phyloP scores from a whole-genome alignment of 1,284 basidiomycete species.

The Melampsora americana region DNA sequence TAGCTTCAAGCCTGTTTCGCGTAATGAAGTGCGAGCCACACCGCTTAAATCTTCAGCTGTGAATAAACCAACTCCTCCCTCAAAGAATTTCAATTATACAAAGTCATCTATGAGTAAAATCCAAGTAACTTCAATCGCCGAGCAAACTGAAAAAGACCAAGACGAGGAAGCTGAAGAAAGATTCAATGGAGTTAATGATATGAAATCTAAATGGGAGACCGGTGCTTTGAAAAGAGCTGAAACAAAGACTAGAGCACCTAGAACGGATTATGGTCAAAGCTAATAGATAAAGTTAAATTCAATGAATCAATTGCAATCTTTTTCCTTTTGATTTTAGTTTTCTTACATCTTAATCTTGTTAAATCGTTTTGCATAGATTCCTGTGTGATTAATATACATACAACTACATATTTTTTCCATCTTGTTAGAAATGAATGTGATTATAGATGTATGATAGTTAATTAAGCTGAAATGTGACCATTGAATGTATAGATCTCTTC shows the following conservation, averaged over 20 bases:
- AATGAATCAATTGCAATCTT: too few relatives aligned
- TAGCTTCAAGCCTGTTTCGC: constrained; percentile 25
- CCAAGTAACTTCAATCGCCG: not conserved
- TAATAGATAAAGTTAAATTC: not conserved
- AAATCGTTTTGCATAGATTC: too few relatives aligned
- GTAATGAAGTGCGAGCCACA: too few relatives aligned
- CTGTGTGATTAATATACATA: too few relatives aligned
- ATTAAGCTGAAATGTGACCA: too few relatives aligned
- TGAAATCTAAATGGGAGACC: constrained; percentile 40
- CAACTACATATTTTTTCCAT: too few relatives aligned
- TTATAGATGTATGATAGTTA: too few relatives aligned
- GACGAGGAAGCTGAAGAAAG: not conserved
- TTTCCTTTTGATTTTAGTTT: too few relatives aligned
- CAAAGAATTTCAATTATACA: constrained; percentile 5
- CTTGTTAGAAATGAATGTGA: too few relatives aligned
- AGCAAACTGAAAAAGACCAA: not conserved
- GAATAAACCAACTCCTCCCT: not conserved
- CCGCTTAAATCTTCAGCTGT: not conserved
- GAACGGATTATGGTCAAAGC: constrained; percentile 39
- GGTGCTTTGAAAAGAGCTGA: constrained; percentile 1
- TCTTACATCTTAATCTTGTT: too few relatives aligned
- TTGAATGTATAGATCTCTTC: too few relatives aligned
- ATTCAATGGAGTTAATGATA: constrained; percentile 14
- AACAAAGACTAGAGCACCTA: not conserved
- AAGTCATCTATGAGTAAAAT: not conserved